A percentile compares a stretch with the other conserved stretches of the same genome.
These are phyloP conservation scores for Aspergillus ellipticus DNA, from an alignment of 495 filamentous ascomycete genomes.

Conservation along the genomic window DNA sequence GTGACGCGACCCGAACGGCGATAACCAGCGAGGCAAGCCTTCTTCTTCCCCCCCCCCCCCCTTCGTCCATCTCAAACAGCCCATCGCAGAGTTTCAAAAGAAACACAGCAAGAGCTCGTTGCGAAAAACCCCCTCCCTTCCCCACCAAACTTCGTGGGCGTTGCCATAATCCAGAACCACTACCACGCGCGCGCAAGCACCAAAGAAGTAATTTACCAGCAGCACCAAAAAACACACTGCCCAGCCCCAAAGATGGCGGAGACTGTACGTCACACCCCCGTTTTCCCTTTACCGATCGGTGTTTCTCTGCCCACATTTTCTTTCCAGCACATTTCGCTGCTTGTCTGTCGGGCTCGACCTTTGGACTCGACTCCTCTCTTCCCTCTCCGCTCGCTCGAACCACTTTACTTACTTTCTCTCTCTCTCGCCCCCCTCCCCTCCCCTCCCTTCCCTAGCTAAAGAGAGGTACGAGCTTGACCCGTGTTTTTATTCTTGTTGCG, in stretches of 20 bases:
- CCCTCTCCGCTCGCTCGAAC: background rate
- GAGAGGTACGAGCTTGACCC: background rate
- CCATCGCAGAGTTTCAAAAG: background rate
- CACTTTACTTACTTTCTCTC: background rate
- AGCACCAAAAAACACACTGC: background rate
- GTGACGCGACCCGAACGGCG: conserved; percentile 22
- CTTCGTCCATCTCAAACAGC: background rate
- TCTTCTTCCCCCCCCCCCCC: background rate
- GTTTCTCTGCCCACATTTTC: conserved; percentile 42
- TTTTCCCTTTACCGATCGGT: conserved; percentile 38
- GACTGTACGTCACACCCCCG: conserved; percentile 51
- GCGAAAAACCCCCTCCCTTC: background rate
- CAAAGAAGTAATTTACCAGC: too few species aligned
- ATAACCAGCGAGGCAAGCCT: conserved; percentile 24
- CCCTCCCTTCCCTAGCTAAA: background rate
- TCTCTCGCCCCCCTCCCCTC: background rate
- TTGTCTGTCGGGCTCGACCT: background rate
- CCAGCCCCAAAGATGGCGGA: conserved; percentile 38
- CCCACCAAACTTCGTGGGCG: background rate
- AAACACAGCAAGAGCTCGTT: background rate
- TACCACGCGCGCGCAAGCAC: too few species aligned
- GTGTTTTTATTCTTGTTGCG: background rate
- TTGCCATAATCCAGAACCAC: too few species aligned
- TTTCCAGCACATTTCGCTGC: conserved; percentile 23
- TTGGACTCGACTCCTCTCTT: background rate